Evolutionary conservation across 371 early-diverging fungal species (phyloP).

Genomic region (Haplosporangium sp.): DNA sequence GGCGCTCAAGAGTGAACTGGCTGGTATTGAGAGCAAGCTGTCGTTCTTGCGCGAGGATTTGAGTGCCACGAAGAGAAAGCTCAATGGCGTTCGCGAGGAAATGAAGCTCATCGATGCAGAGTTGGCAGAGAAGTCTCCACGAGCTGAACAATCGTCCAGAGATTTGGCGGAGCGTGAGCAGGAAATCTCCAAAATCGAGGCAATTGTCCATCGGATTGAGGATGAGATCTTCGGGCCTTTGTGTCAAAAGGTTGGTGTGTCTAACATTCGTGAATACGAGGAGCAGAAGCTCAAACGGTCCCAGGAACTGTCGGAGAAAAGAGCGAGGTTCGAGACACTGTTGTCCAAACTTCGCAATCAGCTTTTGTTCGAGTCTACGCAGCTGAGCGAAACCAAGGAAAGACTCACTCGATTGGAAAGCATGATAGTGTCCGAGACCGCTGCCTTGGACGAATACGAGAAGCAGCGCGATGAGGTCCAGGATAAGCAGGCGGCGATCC

Average conservation of each 20-base stretch:
- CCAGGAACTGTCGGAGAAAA: conserved; percentile 77
- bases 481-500: conserved; percentile 57
- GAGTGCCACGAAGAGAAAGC: conserved; percentile 59
- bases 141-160: conserved; percentile 41
- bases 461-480: conserved; percentile 55
- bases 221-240: conserved; percentile 83
- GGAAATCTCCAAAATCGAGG: conserved; percentile 57
- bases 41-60: conserved; percentile 70
- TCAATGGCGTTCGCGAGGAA: conserved; percentile 59
- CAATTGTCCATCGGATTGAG: conserved; percentile 71
- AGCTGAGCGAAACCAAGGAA: conserved; percentile 71
- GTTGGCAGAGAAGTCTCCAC: conserved; percentile 56
- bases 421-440: conserved; percentile 54
- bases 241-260: conserved; percentile 75
- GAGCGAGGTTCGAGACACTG: conserved; percentile 79
- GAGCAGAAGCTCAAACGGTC: conserved; percentile 73
- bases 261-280: conserved; percentile 90
- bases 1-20: conserved; percentile 65
- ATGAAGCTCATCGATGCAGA: conserved; percentile 54
- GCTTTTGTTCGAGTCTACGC: conserved; percentile 81
- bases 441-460: conserved; percentile 52
- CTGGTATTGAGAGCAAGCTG: conserved; percentile 70
- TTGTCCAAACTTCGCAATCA: conserved; percentile 80
- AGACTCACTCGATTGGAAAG: conserved; percentile 65
- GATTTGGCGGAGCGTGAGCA: conserved; percentile 32